Conservation (phyloP, 1,139 yeast genomes). For the Debaryomyces udenii region DNA sequence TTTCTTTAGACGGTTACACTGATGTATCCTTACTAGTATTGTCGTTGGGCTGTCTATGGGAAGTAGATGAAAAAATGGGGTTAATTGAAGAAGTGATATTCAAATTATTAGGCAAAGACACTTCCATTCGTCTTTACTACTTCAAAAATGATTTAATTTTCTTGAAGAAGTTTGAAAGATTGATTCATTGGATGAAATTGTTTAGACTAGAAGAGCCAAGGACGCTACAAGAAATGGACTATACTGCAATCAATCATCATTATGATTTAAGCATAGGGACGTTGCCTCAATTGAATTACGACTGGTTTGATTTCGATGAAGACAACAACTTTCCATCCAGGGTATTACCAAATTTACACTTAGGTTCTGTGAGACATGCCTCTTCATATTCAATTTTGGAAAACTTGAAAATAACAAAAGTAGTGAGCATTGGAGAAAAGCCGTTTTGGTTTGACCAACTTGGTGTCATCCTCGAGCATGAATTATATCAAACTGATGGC, state of each 20-base stretch:
- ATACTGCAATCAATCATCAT: constrained; percentile 18
- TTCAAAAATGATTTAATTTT: constrained; percentile 37
- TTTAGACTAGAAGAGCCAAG: constrained; percentile 1
- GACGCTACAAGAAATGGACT: constrained; percentile 12
- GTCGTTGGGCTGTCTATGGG: constrained; percentile 21
- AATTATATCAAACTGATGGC: constrained; percentile 11
- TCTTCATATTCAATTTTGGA: constrained; percentile 34
- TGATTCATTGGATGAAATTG: constrained; percentile 18
- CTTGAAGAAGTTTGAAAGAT: constrained; percentile 35
- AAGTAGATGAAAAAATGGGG: constrained; percentile 10
- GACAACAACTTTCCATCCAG: constrained; percentile 46
- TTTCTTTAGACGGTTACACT: constrained; percentile 46
- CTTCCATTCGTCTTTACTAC: constrained; percentile 31
- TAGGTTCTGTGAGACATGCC: constrained; percentile 43
- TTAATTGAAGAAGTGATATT: constrained; percentile 29
- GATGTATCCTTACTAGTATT: constrained; percentile 38
- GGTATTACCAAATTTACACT: constrained; percentile 31
- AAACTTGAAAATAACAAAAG: constrained; percentile 25
- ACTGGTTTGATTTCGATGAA: constrained; percentile 37
- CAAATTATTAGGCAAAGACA: constrained; percentile 18
- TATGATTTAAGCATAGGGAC: constrained; percentile 9
- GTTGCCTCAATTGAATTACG: constrained; percentile 18
- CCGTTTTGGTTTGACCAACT: constrained; percentile 37
- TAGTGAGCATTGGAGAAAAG: constrained; percentile 42
- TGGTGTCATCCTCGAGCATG: constrained; percentile 24